phyloP scores from a whole-genome alignment of 140 eudicot genomes.

The Cichorium intybus region DNA sequence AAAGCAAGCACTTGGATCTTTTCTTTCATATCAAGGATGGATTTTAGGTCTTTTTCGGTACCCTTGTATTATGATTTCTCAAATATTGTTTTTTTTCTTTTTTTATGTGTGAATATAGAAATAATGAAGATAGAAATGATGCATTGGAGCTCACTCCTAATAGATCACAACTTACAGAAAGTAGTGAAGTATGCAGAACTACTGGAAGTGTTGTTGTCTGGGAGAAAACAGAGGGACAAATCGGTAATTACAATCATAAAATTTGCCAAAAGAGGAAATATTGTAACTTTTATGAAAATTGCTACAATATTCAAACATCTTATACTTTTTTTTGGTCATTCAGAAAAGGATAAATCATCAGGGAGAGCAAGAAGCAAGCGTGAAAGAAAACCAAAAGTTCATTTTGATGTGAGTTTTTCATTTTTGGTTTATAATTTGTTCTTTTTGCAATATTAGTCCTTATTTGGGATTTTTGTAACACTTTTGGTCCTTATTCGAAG shows the following conservation, averaged over 20 bases:
- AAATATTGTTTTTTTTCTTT: background rate
- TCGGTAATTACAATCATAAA: conserved; percentile 1
- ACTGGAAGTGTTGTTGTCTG: conserved; percentile 52
- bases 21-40: too few species aligned
- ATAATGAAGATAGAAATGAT: conserved; percentile 22
- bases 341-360: conserved; percentile 38
- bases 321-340: conserved; percentile 12
- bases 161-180: conserved; percentile 28
- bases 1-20: background rate
- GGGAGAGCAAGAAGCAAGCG: conserved; percentile 47
- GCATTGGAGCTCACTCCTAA: conserved; percentile 31
- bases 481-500: too few species aligned
- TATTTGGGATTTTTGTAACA: too few species aligned
- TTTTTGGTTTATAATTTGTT: too few species aligned
- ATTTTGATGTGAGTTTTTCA: conserved; percentile 69
- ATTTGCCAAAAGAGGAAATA: background rate
- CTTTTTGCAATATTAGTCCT: too few species aligned
- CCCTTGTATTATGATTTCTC: conserved; percentile 1
- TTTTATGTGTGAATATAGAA: conserved; percentile 26
- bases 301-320: background rate
- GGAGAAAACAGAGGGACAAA: conserved; percentile 26
- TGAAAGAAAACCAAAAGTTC: conserved; percentile 45
- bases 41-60: conserved; percentile 11
- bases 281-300: background rate
- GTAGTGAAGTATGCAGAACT: conserved; percentile 31